phyloP scores from a whole-genome alignment of 2,329 filamentous ascomycete genomes.

The Myriosclerotinia curreyana region DNA sequence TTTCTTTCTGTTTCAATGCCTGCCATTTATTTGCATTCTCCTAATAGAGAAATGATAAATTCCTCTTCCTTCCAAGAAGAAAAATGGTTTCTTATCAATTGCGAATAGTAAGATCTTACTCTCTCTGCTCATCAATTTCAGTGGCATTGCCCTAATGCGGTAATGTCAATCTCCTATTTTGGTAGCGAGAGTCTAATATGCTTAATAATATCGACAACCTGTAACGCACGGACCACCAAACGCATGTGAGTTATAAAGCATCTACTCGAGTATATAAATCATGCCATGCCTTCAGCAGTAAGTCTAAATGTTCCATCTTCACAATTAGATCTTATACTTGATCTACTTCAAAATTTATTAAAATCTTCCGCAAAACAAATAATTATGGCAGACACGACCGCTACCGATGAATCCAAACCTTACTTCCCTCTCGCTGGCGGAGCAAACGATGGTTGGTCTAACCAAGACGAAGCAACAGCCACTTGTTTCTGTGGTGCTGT shows the following conservation, averaged over 20 bases:
- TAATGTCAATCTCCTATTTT: background rate
- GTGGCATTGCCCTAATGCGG: constrained; percentile 6
- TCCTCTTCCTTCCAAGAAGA: no score
- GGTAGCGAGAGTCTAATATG: constrained; percentile 7
- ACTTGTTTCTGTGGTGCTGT: constrained; percentile 58
- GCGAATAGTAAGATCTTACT: no score
- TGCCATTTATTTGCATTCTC: no score
- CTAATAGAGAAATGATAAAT: no score
- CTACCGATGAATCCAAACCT: constrained; percentile 28
- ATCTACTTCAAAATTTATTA: background rate
- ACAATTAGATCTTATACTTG: no score
- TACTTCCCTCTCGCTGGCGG: constrained; percentile 43
- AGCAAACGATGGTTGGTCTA: constrained; percentile 47
- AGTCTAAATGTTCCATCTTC: no score
- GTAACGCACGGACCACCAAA: constrained; percentile 2
- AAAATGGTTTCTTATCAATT: no score
- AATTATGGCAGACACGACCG: background rate
- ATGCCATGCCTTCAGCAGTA: no score
- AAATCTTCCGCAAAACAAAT: background rate
- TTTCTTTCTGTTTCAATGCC: no score
- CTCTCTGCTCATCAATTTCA: background rate
- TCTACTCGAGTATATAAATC: constrained; percentile 9
- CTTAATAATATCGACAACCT: no score
- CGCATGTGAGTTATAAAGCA: background rate
- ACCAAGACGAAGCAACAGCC: constrained; percentile 49